Base-by-base conservation (phyloP, 169 alveolate genomes). In the Blepharisma undulans region DNA sequence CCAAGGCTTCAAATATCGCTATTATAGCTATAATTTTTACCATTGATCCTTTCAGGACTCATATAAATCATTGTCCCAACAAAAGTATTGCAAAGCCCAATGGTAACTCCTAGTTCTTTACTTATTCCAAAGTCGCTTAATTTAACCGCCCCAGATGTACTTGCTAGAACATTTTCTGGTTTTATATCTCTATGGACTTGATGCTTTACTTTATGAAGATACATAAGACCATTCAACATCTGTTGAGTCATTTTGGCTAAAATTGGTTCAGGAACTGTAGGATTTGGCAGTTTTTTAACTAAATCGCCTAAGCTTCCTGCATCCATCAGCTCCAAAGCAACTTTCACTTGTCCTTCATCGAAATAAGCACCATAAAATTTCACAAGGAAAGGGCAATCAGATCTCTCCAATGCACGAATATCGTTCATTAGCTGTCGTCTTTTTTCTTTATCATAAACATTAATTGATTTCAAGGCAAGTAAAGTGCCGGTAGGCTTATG, bases 141-240 rank as follows among this genome's bases (percentile, higher is more conserved):
- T 86, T 96, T 96, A 8, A 95, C 92, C 12, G 92, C 92, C 0
- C 96, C 98, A 66, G 93, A 92, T 72, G 88, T 60, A 79, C 91
- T 93, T 29, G 94, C 93, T 78, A 96, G 86, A 61, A 96, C 81
- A 81, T 96, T 96, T 78, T 94, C 92, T 34, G 96, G 97, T 87
- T 96, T 96, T 18, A 96, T 96, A 89, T 96, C 98, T 92, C 96
- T 94, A 88, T 96, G 98, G 4, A 96, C 92, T 34, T 94, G 91
- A 72, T 96, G 93, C 72, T 92, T 93, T 36, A 91, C 94, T 87
- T 91, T 93, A 81, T 95, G 98, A 29, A 95, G 93, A 84, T 96
- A 94, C 34, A 93, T 92, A 0, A 96, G 94, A 0, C 97, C 98
- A 30, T 61, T 19, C 27, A 93, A 80, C 6, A 93, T 93, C 21